Evolutionary conservation across 78 protist species (phyloP).

Genomic region (Bigelowiella natans): DNA sequence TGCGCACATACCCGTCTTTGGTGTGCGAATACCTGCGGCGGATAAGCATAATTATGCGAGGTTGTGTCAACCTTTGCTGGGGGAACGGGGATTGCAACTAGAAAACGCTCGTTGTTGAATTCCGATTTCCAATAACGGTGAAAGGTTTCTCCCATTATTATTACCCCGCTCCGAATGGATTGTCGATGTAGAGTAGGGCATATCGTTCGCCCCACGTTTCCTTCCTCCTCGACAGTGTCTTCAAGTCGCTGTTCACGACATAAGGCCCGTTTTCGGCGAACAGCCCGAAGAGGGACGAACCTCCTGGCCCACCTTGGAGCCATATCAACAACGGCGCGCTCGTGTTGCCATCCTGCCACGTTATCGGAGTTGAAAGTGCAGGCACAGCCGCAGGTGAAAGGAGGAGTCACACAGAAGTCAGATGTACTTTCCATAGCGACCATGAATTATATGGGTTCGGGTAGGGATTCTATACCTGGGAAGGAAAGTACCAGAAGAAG

Average conservation of each 20-base stretch:
- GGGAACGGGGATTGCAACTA: constrained; percentile 22
- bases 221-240: constrained; percentile 12
- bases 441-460: too few relatives aligned
- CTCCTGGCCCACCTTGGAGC: constrained; percentile 45
- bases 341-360: constrained; percentile 36
- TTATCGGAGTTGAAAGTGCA: too few relatives aligned
- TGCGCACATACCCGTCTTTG: not conserved
- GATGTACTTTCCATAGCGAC: too few relatives aligned
- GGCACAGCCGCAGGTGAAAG: too few relatives aligned
- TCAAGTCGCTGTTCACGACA: constrained; percentile 5
- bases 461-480: too few relatives aligned
- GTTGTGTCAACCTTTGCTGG: constrained; percentile 43
- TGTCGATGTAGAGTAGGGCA: constrained; percentile 3
- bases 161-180: not conserved
- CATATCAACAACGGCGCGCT: constrained; percentile 40
- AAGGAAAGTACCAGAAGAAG: too few relatives aligned
- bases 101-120: not conserved
- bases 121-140: too few relatives aligned
- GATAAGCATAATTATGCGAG: constrained; percentile 18
- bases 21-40: not conserved
- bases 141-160: too few relatives aligned
- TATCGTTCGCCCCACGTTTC: not conserved
- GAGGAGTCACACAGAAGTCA: too few relatives aligned
- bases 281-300: constrained; percentile 28
- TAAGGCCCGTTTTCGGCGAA: constrained; percentile 47